Evolutionary conservation across 495 filamentous ascomycete species (phyloP).

Genomic region (Hypoxylon crocopeplum): DNA sequence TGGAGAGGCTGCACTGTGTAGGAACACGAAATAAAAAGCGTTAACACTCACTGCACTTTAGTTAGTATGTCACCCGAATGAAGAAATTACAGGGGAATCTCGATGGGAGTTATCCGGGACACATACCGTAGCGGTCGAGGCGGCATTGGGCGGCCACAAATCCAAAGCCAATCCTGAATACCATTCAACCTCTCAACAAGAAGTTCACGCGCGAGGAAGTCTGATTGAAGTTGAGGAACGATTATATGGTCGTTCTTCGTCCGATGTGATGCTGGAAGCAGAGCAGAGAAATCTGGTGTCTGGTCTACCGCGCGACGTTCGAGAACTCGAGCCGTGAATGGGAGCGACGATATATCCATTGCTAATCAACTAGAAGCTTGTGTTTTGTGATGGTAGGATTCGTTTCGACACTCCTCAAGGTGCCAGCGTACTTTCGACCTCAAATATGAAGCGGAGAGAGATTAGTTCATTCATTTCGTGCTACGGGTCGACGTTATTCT

Average conservation of each 20-base stretch:
- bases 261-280: slow-evolving; percentile 41
- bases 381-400: not conserved
- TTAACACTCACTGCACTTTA: slow-evolving; percentile 5
- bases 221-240: slow-evolving; percentile 20
- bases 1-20: too few species aligned
- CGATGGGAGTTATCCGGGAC: not conserved
- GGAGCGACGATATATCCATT: slow-evolving; percentile 20
- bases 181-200: slow-evolving; percentile 43
- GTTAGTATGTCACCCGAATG: too few species aligned
- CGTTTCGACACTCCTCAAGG: not conserved
- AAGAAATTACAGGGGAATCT: too few species aligned
- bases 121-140: slow-evolving; percentile 52
- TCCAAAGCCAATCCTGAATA: slow-evolving; percentile 53
- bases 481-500: not conserved
- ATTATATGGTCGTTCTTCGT: slow-evolving; percentile 33
- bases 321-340: slow-evolving; percentile 35
- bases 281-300: slow-evolving; percentile 6
- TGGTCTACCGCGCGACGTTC: not conserved
- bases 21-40: not conserved
- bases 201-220: slow-evolving; percentile 39
- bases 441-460: not conserved
- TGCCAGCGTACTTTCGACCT: not conserved
- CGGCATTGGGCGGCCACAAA: slow-evolving; percentile 54
- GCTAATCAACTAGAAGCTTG: not conserved
- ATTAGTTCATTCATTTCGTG: too few species aligned